Evolutionary conservation across 495 filamentous ascomycete genomes (phyloP), one percentile per base, ranked within the genome.

Genomic region (Mycothermus thermophilus): DNA sequence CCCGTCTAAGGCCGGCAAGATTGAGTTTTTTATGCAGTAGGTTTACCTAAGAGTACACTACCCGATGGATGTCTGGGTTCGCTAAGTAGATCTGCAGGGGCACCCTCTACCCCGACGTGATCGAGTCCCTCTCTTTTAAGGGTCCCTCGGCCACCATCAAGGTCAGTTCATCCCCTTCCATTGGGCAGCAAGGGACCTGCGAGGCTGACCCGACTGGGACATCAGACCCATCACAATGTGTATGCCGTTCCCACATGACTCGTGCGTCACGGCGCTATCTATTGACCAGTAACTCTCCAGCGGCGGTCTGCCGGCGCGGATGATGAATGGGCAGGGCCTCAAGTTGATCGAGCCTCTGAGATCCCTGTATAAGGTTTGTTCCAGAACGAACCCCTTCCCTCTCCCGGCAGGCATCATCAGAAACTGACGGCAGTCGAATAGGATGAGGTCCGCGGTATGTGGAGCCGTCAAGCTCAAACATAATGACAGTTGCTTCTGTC

Each of bases 121-220:
- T 90, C 44, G 83, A 86, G 50, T 75, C 68, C 44, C 73, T 88
- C 43, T 79, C 73, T 27, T 87, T 85, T 69, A 82, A 83, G 59
- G 83, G 81, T 0, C 82, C 84, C 14, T 75, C 68, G 11, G 69
- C 71, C 22, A 92, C 85, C 8, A 90, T 93, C 52, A 92, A 90
- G 58, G 28, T 40, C 7, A 24, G 38, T 34, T 25, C 11, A 25
- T 11, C 22, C n/a, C n/a, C n/a, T n/a, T n/a, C n/a, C n/a, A n/a
- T n/a, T n/a, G n/a, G n/a, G n/a, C n/a, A n/a, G n/a, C n/a, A n/a
- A n/a, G n/a, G n/a, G n/a, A n/a, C n/a, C n/a, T n/a, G n/a, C n/a
- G n/a, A n/a, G n/a, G n/a, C n/a, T n/a, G n/a, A n/a, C n/a, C n/a
- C n/a, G n/a, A 25, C 22, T 25, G 22, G 11, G 6, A 25, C 6